Base-by-base conservation (phyloP, 495 filamentous ascomycete species). In the Daldinia decipiens region DNA sequence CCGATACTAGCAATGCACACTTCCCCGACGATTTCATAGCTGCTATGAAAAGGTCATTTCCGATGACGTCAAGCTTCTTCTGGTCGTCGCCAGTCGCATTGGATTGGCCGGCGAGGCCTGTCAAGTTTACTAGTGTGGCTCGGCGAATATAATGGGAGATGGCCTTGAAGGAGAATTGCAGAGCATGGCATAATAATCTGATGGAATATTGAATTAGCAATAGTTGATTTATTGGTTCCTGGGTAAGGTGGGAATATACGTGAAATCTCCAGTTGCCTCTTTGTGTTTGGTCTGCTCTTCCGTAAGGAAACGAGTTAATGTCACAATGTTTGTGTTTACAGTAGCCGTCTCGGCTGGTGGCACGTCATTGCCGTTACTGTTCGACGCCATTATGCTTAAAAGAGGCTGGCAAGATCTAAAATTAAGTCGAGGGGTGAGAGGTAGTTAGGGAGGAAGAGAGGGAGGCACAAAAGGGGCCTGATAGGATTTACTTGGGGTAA, bases 111-210 rank as follows among this genome's bases (percentile, higher is more conserved):
- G 95, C 95, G 26, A 99, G 89, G 51, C 95, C 95, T 38, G 93
- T 94, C 45, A 99, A 88, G 84, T 98, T 97, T 80, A 98, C 97
- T 54, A 99, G 84, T n/a, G 93, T 95, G 29, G 95, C 94, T 79
- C 95, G 89, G 74, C 95, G 93, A 82, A 99, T 99, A 85, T 98
- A 99, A 87, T 98, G 97, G 71, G 95, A 95, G 81, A 99, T 99
- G 60, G 91, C 94, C 85, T 99, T 99, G 89, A 99, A 99, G 73
- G 95, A 92, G 86, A 98, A 98, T 83, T 98, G 96, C 34, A 99
- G 90, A 65, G 96, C 94, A 78, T 99, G 95, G 86, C 93, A 98
- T 60, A 99, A 88, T 26, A 99, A 88, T 74, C 94, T 97, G 74
- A 65, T 50, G 13, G 29, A 3, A 12, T 7, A 19, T 0, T 21